Evolutionary conservation across 2,329 filamentous ascomycete genomes (phyloP).

Genomic region (Arthrinium phaeospermum): DNA sequence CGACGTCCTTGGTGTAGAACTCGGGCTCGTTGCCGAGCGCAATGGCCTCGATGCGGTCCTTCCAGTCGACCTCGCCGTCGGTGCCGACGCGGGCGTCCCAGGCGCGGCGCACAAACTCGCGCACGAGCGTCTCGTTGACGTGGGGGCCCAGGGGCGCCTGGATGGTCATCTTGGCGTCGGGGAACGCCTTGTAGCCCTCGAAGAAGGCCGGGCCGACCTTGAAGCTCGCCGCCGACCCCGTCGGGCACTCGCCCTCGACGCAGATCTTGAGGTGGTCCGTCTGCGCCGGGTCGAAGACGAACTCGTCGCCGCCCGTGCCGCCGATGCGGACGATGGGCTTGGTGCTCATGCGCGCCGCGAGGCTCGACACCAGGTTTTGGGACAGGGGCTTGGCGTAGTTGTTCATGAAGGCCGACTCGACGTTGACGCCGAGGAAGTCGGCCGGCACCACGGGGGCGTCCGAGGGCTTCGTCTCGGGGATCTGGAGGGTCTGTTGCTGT

Average conservation of each 20-base stretch:
- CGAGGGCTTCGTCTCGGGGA: conserved; percentile 18
- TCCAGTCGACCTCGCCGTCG: background rate
- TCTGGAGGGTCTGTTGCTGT: conserved; percentile 6
- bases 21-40: conserved; percentile 25
- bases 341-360: conserved; percentile 20
- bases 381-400: conserved; percentile 25
- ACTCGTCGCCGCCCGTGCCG: conserved; percentile 25
- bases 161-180: conserved; percentile 21
- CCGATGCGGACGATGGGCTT: conserved; percentile 22
- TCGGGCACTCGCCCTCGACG: conserved; percentile 20
- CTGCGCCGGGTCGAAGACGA: conserved; percentile 21
- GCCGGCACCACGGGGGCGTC: conserved; percentile 18
- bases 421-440: conserved; percentile 23
- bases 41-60: conserved; percentile 17
- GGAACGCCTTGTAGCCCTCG: conserved; percentile 22
- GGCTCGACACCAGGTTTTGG: conserved; percentile 19
- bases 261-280: conserved; percentile 19
- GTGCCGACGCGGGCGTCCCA: conserved; percentile 11
- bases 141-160: conserved; percentile 20
- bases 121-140: conserved; percentile 20
- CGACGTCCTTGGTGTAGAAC: conserved; percentile 11
- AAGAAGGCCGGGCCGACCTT: conserved; percentile 22
- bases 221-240: conserved; percentile 18
- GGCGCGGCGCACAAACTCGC: conserved; percentile 17
- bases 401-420: conserved; percentile 24